Evolutionary conservation across 176 grass and related monocot species (phyloP).

Genomic region (Tillandsia leiboldiana): DNA sequence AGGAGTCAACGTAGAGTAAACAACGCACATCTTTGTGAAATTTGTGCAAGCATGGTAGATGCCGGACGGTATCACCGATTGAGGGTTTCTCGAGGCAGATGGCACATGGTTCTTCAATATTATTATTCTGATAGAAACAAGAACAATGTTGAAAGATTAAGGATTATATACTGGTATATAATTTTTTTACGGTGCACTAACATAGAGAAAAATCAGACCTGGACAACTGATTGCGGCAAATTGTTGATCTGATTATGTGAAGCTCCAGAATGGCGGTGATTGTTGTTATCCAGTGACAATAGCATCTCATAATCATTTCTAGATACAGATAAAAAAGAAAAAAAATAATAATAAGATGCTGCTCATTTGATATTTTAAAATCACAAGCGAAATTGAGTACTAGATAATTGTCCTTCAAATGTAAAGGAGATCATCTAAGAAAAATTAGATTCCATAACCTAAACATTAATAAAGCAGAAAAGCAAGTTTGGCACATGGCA

Average conservation of each 20-base stretch:
- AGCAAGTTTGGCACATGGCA: too few relatives aligned
- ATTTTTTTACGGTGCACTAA: neutral
- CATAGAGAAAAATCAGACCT: constrained; percentile 33
- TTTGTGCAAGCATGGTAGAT: constrained; percentile 86
- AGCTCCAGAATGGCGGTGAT: constrained; percentile 82
- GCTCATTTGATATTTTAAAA: constrained; percentile 5
- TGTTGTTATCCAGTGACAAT: constrained; percentile 82
- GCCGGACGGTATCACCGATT: constrained; percentile 63
- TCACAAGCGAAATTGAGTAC: neutral
- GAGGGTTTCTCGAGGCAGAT: constrained; percentile 70
- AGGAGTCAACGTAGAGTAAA: constrained; percentile 5
- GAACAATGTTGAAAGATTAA: neutral
- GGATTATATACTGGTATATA: neutral
- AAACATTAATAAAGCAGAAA: too few relatives aligned
- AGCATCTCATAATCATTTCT: constrained; percentile 84
- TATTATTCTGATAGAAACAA: constrained; percentile 43
- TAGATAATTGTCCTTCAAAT: too few relatives aligned
- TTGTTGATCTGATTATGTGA: constrained; percentile 72
- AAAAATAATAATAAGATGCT: constrained; percentile 17
- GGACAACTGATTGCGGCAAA: constrained; percentile 68
- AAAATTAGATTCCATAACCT: too few relatives aligned
- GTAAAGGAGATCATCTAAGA: too few relatives aligned
- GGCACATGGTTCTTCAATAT: constrained; percentile 59
- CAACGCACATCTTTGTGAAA: constrained; percentile 81
- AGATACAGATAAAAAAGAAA: neutral